Evolutionary conservation across 805 yeast species (phyloP), one percentile per base, ranked within the genome.

Genomic region (Sungouiella blattae): DNA sequence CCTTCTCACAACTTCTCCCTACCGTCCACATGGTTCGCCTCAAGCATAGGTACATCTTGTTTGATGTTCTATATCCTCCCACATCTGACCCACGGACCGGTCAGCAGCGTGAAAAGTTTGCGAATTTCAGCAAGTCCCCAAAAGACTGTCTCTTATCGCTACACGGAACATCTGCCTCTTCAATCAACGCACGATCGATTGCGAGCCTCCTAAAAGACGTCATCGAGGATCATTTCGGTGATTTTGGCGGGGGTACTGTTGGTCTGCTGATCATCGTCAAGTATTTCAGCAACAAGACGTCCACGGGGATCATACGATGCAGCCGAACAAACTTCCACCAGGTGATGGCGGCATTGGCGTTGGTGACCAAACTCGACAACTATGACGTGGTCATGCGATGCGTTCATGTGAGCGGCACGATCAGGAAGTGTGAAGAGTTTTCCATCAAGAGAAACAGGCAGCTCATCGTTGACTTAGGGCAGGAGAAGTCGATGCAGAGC

Each of bases 251-350:
- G 0, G 94, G 93, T 0, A 66, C 71, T 13, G 77, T 77, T 4
- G 77, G 80, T 1, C 60, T 77, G 40, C 71, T 81, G 20, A 53
- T 85, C 4, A 73, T 77, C 11, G 60, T 89, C 34, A 86, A 87
- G 53, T 88, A 88, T 55, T 89, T 86, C 58, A 84, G 93, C 11
- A 77, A 77, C 36, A 73, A 72, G 49, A 88, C 97, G 0, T 78
- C 88, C 0, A 80, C 88, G 0, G 97, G 97, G 0, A 89, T 89
- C 4, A 50, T 91, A 13, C 69, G 96, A 42, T 84, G 91, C 38
- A 73, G 81, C 6, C 58, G 95, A 37, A 83, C 76, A 30, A 78
- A 79, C 37, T 73, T 68, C 33, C 76, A 80, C 28, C 48, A 74
- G 3, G 75, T 87, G 1, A 65, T 86, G 38, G 86, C 83, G 0